A percentile compares a stretch with the other conserved stretches of the same genome.
Evolutionary conservation across 1,284 basidiomycete species (phyloP).

Genomic region (Apiotrichum akiyoshidainum): DNA sequence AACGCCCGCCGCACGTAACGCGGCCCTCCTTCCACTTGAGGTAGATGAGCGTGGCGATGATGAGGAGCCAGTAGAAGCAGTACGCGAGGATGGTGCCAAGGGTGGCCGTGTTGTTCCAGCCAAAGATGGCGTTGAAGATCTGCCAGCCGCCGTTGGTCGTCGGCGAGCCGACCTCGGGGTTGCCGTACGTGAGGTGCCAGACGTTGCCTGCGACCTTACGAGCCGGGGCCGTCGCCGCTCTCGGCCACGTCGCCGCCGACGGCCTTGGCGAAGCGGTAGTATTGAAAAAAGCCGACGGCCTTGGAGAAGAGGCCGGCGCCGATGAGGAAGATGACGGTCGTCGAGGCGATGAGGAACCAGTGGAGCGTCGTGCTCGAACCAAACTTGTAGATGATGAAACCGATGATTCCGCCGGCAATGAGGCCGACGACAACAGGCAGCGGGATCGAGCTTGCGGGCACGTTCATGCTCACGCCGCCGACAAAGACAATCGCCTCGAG

Average conservation of each 20-base stretch:
- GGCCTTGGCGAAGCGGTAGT: conserved; percentile 53
- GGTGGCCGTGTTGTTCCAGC: conserved; percentile 52
- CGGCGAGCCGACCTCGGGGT: conserved; percentile 58
- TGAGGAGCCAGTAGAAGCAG: conserved; percentile 74
- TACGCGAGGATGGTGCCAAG: conserved; percentile 70
- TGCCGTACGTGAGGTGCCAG: conserved; percentile 73
- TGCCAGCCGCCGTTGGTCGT: conserved; percentile 49
- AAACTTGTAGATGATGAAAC: conserved; percentile 51
- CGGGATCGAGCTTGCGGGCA: conserved; percentile 76
- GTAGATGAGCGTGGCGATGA: conserved; percentile 61
- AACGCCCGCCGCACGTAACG: conserved; percentile 43
- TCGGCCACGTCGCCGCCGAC: conserved; percentile 79
- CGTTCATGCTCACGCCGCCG: conserved; percentile 80
- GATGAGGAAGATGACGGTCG: conserved; percentile 83
- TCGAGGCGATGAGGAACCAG: conserved; percentile 81
- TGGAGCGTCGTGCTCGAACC: conserved; percentile 54
- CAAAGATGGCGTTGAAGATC: conserved; percentile 51
- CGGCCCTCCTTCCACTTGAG: conserved; percentile 64
- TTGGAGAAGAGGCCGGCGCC: conserved; percentile 83
- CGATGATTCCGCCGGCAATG: conserved; percentile 66
- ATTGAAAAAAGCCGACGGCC: conserved; percentile 63
- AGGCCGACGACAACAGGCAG: conserved; percentile 82
- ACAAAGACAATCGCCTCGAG: conserved; percentile 91
- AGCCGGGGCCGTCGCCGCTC: conserved; percentile 53
- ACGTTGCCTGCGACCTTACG: conserved; percentile 73